phyloP scores from a whole-genome alignment of 2,329 filamentous ascomycete genomes.

The Pestalotiopsis sp. region DNA sequence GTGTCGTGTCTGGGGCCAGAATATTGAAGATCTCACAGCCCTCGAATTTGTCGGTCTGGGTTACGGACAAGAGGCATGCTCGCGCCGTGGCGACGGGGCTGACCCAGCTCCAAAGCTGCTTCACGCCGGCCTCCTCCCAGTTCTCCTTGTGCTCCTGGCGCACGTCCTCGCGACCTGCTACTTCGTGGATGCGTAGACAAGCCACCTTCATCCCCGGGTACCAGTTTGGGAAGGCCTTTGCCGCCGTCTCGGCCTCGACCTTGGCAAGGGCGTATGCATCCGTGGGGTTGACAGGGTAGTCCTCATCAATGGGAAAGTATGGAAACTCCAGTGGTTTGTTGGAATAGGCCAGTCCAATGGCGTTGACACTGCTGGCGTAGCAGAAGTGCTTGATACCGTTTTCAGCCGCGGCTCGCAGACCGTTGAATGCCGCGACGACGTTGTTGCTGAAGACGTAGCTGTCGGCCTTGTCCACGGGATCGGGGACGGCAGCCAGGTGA shows the following conservation, averaged over 20 bases:
- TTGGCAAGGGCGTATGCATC: slow-evolving; percentile 40
- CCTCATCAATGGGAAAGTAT: slow-evolving; percentile 40
- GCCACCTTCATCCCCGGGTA: slow-evolving; percentile 39
- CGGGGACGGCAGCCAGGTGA: slow-evolving; percentile 30
- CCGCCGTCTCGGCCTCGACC: slow-evolving; percentile 36
- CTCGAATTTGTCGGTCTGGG: slow-evolving; percentile 31
- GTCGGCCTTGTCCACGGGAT: slow-evolving; percentile 35
- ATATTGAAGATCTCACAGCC: slow-evolving; percentile 39
- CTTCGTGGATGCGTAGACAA: slow-evolving; percentile 39
- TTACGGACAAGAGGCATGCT: slow-evolving; percentile 35
- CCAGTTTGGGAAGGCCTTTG: slow-evolving; percentile 35
- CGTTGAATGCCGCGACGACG: slow-evolving; percentile 39
- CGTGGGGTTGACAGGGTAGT: slow-evolving; percentile 32
- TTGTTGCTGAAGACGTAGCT: slow-evolving; percentile 38
- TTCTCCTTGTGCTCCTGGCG: slow-evolving; percentile 33
- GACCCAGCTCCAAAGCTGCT: slow-evolving; percentile 40
- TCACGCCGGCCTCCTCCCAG: slow-evolving; percentile 35
- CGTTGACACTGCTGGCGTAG: slow-evolving; percentile 40
- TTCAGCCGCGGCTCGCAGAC: slow-evolving; percentile 37
- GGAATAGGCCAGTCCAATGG: slow-evolving; percentile 39
- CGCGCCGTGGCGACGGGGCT: slow-evolving; percentile 34
- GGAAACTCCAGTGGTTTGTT: slow-evolving; percentile 35
- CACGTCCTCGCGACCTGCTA: slow-evolving; percentile 31
- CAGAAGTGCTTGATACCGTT: slow-evolving; percentile 36
- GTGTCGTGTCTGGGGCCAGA: slow-evolving; percentile 32